Evolutionary conservation across 1,284 basidiomycete species (phyloP).

Genomic region (Pyrrhoderma noxium): DNA sequence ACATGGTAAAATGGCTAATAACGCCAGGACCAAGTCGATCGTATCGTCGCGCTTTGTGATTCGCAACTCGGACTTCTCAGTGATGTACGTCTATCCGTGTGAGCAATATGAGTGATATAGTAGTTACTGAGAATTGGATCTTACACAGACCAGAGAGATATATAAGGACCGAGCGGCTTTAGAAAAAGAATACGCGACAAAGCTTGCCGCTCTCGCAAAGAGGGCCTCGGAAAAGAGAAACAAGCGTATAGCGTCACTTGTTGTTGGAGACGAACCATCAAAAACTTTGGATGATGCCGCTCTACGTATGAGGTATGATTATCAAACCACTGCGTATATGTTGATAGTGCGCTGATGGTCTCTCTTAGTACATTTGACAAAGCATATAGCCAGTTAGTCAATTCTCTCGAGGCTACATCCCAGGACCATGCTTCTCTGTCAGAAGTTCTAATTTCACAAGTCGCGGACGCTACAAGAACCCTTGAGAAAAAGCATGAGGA

Average conservation of each 20-base stretch:
- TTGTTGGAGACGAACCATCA: constrained; percentile 60
- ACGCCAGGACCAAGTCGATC: constrained; percentile 34
- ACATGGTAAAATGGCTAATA: not conserved
- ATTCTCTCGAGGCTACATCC: constrained; percentile 50
- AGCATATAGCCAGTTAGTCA: constrained; percentile 60
- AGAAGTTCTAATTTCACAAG: constrained; percentile 50
- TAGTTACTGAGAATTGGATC: not conserved
- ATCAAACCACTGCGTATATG: not conserved
- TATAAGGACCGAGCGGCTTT: constrained; percentile 57
- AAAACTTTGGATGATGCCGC: constrained; percentile 51
- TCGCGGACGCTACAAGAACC: constrained; percentile 55
- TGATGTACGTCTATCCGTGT: constrained; percentile 47
- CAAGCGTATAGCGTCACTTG: constrained; percentile 45
- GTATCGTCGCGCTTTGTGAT: constrained; percentile 40
- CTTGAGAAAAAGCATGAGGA: constrained; percentile 60
- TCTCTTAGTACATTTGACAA: constrained; percentile 53
- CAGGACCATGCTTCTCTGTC: constrained; percentile 65
- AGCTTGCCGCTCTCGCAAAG: constrained; percentile 55
- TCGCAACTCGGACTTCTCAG: constrained; percentile 54
- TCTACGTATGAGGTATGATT: constrained; percentile 48
- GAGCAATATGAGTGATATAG: constrained; percentile 10
- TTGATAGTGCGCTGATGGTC: not conserved
- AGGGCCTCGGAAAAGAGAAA: constrained; percentile 65
- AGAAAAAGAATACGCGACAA: constrained; percentile 70
- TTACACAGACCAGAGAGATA: constrained; percentile 58